Evolutionary conservation across 1,284 basidiomycete species (phyloP), one percentile per base, ranked within the genome.

Genomic region (Ustilago crameri): DNA sequence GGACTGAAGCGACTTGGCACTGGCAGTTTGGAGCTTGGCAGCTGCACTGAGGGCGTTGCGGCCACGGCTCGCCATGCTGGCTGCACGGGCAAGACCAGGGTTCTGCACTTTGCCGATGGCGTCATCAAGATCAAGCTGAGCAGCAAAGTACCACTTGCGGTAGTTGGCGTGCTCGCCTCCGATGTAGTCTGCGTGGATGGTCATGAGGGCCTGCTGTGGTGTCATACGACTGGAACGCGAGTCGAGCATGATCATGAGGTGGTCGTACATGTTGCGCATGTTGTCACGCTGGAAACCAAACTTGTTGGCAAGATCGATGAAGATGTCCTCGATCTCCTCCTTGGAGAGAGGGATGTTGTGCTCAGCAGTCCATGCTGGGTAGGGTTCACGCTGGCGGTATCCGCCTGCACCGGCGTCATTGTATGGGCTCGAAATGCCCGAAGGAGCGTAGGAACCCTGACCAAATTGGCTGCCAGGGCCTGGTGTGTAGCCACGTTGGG

Each of bases 291-390:
- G 95, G 84, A 99, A 98, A 74, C 95, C 96, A 85, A 98, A 99
- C 86, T 98, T 99, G 87, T 98, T 94, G 34, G 94, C 91, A 23
- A 98, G 87, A 86, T 98, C 96, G 66, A 98, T 90, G 82, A 98
- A 93, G 54, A 98, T 93, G 83, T 99, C 95, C 85, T 98, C 95
- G 62, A 98, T 98, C 86, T 98, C 96, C 79, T 98, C 95, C 86
- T 97, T 98, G 32, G 93, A 94, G 12, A 98, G 87, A 14, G 95
- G 95, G 65, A 97, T 96, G 78, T 93, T 90, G 51, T 92, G 90
- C 63, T 97, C 94, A 41, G 90, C 85, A 17, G 90, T 90, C 95
- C 96, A 98, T 0, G 94, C 93, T 0, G 95, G 93, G 76, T 95
- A 95, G 18, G 91, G 88, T 76, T 95, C 93, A 45, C 81, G 74